phyloP scores from a whole-genome alignment of 495 filamentous ascomycete genomes.

The Opeltia flavorubescens region DNA sequence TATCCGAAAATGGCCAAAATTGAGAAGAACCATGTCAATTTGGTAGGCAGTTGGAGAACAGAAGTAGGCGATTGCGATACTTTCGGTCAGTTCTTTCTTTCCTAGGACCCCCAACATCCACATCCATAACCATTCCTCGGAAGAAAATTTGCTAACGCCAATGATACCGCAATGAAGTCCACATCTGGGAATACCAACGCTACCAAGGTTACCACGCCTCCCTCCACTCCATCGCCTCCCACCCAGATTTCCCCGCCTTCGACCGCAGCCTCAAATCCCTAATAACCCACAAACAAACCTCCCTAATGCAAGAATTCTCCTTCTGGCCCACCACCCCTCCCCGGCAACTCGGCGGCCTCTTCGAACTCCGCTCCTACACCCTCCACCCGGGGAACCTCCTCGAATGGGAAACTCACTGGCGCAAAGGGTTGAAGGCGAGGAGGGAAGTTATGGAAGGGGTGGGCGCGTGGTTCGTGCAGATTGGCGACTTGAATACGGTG shows the following conservation, averaged over 20 bases:
- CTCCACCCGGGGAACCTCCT: constrained; percentile 87
- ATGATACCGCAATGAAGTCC: constrained; percentile 48
- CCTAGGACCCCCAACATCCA: not conserved
- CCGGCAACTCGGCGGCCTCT: constrained; percentile 77
- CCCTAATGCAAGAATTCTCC: constrained; percentile 97
- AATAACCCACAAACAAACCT: constrained; percentile 70
- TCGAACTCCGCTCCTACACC: constrained; percentile 95
- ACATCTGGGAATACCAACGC: constrained; percentile 99
- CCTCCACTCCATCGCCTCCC: constrained; percentile 62
- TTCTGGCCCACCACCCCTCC: constrained; percentile 97
- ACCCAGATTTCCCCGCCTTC: constrained; percentile 71
- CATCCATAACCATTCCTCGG: not conserved
- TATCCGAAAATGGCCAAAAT: constrained; percentile 75
- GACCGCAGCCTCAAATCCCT: constrained; percentile 66
- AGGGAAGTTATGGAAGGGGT: constrained; percentile 97
- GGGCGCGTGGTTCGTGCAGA: constrained; percentile 97
- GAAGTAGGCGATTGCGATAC: constrained; percentile 97
- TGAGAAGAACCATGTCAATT: constrained; percentile 79
- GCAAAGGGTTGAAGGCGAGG: constrained; percentile 76
- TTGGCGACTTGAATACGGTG: constrained; percentile 92
- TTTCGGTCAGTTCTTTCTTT: constrained; percentile 53
- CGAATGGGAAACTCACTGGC: constrained; percentile 98
- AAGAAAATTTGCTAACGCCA: not conserved
- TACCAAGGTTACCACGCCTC: constrained; percentile 94
- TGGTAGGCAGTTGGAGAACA: constrained; percentile 96